phyloP scores from a whole-genome alignment of 208 protist genomes.

The Wallacemonas sp. region DNA sequence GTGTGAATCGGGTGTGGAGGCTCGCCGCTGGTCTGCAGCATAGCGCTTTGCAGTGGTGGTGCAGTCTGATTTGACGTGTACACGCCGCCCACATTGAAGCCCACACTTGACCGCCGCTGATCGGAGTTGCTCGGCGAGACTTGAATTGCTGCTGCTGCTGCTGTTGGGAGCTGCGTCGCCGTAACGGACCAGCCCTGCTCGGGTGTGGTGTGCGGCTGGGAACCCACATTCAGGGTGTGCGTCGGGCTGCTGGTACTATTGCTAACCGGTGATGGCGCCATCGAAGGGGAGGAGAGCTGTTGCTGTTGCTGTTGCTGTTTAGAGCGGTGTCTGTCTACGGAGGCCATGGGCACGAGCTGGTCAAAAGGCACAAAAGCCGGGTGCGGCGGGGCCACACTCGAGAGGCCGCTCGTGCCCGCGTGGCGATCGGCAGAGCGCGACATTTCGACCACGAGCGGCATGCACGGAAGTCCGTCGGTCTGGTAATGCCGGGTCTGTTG shows the following conservation, averaged over 20 bases:
- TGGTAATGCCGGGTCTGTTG: constrained; percentile 71
- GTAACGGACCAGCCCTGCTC: not conserved
- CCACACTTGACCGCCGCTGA: not conserved
- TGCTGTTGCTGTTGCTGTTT: not conserved
- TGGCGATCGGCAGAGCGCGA: constrained; percentile 35
- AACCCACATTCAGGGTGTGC: too few species aligned
- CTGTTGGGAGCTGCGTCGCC: too few species aligned
- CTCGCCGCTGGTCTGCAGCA: too few species aligned
- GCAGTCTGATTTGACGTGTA: too few species aligned
- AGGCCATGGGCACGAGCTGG: constrained; percentile 53
- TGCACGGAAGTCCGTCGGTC: constrained; percentile 76
- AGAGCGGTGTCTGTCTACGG: constrained; percentile 55
- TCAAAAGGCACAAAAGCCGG: constrained; percentile 42
- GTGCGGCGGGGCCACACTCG: constrained; percentile 7
- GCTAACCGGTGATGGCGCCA: too few species aligned
- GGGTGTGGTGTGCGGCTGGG: not conserved
- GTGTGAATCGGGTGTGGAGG: too few species aligned
- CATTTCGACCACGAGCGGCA: constrained; percentile 84
- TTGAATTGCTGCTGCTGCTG: too few species aligned
- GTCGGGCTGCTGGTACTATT: not conserved
- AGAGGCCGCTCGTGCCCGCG: not conserved
- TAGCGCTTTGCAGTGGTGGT: too few species aligned
- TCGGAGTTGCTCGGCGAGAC: too few species aligned
- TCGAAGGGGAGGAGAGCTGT: too few species aligned
- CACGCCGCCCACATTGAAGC: constrained; percentile 3